Evolutionary conservation across 208 protist species (phyloP), one percentile per base, ranked within the genome.

Genomic region (Acanthamoeba healyi): DNA sequence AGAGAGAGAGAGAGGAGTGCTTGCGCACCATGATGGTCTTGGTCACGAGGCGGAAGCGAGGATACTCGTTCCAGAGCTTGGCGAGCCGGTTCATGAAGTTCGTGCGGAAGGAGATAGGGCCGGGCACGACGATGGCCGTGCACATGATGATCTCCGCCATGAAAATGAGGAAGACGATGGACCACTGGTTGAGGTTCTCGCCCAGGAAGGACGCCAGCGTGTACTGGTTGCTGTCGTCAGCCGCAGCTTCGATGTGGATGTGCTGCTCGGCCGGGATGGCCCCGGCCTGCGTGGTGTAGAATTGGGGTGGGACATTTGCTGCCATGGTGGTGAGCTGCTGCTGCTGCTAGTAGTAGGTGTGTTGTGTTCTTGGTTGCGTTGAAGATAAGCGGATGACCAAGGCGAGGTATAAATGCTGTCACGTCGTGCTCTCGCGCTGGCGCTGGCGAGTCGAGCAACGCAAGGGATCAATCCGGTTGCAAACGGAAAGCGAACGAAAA

Each of bases 11-110:
- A 10, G 22, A 38, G 34, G 1, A 36, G 63, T 10, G n/a, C n/a
- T n/a, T n/a, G n/a, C 36, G 5, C 61, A 88, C 79, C 79, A 88
- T 88, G 42, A 88, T 26, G 46, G 51, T 88, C 51, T 88, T 88
- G 49, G 79, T 88, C 7, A 63, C 46, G 29, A 88, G 79, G 24
- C 79, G 42, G 51, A 88, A 88, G 42, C 79, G 42, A 42, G 79
- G 79, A 61, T 88, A 88, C 79, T 88, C 79, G 51, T 88, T 88
- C 79, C 79, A 88, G 49, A 88, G 79, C 51, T 88, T 88, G 79
- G 49, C 51, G 29, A 88, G 51, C 29, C 32, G 24, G 42, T 88
- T 54, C 32, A 88, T 36, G 42, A 88, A 65, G 29, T 88, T 10
- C 51, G 29, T 54, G 26, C 79, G 79, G 42, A 88, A 63, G 29